Base-by-base conservation (phyloP, 2,329 filamentous ascomycete genomes). In the Trichophyton rubrum region DNA sequence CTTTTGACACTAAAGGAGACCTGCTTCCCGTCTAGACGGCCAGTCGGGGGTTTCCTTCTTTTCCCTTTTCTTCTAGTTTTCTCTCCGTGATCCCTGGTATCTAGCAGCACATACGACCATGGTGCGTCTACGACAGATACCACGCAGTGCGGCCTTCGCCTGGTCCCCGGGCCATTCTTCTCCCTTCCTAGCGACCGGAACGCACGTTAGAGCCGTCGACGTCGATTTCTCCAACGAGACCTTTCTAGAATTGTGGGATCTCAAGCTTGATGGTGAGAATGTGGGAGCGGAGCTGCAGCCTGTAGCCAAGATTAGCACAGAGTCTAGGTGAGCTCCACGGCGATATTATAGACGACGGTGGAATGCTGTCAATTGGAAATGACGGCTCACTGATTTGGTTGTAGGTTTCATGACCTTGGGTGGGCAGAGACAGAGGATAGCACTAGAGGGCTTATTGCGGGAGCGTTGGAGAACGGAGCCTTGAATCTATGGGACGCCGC, bases 201-300 rank as follows among this genome's bases (percentile, higher is more conserved):
- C 93, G 55, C 86, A 91, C 68, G 91, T 93, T 63, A 93, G 93
- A 65, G 93, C 93, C 68, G 90, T 99, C 47, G 90, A 95, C 75
- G 91, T 89, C 68, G 91, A 97, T 75, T 99, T 99, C 77, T 97
- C 93, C 30, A 93, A 93, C 74, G 91, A 97, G 74, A 96, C 90
- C 65, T 92, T 92, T 77, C 79, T 99, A 61, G 93, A 99, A 79
- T 81, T 99, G 63, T 99, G 93, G 93, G 90, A 97, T 75, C 80
- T 99, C 66, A 86, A 84, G 70, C 80, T 97, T 66, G 89, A 95
- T 73, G 85, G 85, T 73, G 77, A 84, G 64, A 81, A 87, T 63
- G 85, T 88, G 70, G 85, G 85, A 60, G 80, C 89, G 59, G 93
- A 97, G 78, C 84, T 96, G 61, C 86, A 91, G 73, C 90, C 93